These are phyloP conservation scores for Diversispora epigaea DNA, from an alignment of 192 early-diverging fungal species.

Conservation along the genomic window DNA sequence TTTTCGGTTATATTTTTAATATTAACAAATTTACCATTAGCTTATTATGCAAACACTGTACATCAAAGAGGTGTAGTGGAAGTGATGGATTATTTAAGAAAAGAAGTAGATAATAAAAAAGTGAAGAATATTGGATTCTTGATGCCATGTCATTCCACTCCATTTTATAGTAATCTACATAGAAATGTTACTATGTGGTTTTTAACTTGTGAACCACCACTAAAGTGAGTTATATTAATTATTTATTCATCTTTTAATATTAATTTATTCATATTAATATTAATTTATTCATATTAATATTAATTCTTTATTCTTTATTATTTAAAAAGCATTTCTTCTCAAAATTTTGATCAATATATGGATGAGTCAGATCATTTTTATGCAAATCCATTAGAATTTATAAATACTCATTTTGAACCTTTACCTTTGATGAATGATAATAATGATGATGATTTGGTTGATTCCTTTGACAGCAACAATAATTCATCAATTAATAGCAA, in stretches of 20 bases:
- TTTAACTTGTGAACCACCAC: slow-evolving; percentile 89
- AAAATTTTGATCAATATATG: slow-evolving; percentile 43
- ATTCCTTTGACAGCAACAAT: background rate
- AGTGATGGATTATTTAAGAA: slow-evolving; percentile 73
- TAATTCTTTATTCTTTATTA: slow-evolving; percentile 2
- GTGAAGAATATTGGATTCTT: slow-evolving; percentile 65
- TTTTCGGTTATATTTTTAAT: slow-evolving; percentile 47
- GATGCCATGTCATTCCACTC: slow-evolving; percentile 98
- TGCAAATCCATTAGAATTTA: slow-evolving; percentile 60
- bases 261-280: background rate
- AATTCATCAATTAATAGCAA: background rate
- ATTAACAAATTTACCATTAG: slow-evolving; percentile 66
- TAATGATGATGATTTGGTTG: no score
- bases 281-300: background rate
- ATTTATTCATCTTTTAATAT: background rate
- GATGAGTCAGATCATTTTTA: slow-evolving; percentile 86
- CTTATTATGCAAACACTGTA: slow-evolving; percentile 68
- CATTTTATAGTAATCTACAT: slow-evolving; percentile 86
- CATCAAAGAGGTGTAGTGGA: slow-evolving; percentile 95
- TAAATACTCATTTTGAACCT: slow-evolving; percentile 42
- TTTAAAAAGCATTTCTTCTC: background rate
- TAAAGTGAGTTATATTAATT: slow-evolving; percentile 45
- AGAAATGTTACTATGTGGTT: slow-evolving; percentile 69
- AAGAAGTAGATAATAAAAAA: slow-evolving; percentile 36
- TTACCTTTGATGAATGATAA: background rate